Evolutionary conservation across 139 green algal species (phyloP), one percentile per base, ranked within the genome.

Genomic region (Coccomyxa sp.): DNA sequence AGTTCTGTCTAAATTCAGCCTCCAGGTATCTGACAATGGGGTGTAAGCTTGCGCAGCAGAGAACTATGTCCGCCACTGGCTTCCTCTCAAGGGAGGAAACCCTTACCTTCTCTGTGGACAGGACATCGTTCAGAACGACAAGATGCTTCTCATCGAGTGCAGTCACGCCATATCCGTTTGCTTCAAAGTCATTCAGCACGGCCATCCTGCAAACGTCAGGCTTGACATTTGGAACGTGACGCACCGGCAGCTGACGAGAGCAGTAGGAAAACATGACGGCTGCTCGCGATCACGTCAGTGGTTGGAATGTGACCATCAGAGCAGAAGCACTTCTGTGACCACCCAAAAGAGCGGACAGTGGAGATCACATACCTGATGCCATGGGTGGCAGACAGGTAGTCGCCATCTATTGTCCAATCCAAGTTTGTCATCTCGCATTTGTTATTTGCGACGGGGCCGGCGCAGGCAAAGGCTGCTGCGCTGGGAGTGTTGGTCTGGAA

Each of bases 171-270:
- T 98, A 98, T 0, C 95, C 95, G 22, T 96, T 88, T 4, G 95
- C 95, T 83, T 97, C 93, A 81, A 98, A 98, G 84, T 98, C 94
- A 81, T 98, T 98, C 27, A 98, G 82, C 39, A 98, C 87, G 10
- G 81, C 81, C 22, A 91, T 81, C 40, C 86, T 92, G 83, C 58
- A 78, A 18, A 74, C 24, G 64, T 36, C 1, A 64, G 2, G 2
- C 24, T 10, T 22, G 64, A 37, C 1, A 72, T 22, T 72, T 10
- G 34, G 29, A 8, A 22, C 34, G 50, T 12, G 50, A 64, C 27
- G 1, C 27, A 12, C 27, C 27, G 3, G 50, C 50, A 12, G 50
- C 50, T 64, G 50, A 7, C 27, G 50, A 64, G 50, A 10, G 50
- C n/a, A n/a, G n/a, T n/a, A n/a, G n/a, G n/a, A n/a, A n/a, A n/a